These are phyloP conservation scores for Boechera stricta DNA, from an alignment of 345 rosid species.

Conservation along the genomic window DNA sequence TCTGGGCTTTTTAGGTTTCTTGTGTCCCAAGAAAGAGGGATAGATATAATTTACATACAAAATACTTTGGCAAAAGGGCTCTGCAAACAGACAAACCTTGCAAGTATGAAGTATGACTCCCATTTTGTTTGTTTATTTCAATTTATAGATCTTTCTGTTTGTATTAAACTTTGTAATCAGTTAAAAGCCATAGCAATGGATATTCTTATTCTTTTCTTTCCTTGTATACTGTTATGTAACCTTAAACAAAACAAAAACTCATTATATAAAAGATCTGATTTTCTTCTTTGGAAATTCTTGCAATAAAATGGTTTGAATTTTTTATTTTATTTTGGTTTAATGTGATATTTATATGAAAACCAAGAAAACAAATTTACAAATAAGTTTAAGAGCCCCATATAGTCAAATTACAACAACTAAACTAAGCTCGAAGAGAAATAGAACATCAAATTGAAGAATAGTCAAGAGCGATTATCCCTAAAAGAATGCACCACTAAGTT, in stretches of 20 bases:
- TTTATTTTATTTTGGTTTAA: too few species aligned
- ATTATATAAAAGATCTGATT: background rate
- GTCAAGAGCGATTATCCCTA: too few species aligned
- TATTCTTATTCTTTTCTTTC: background rate
- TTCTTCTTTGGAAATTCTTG: background rate
- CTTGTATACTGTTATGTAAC: background rate
- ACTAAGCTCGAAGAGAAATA: too few species aligned
- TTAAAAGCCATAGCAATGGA: slow-evolving; percentile 19
- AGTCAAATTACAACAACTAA: too few species aligned
- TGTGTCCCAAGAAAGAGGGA: slow-evolving; percentile 25
- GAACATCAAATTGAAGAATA: too few species aligned
- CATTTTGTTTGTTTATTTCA: slow-evolving; percentile 24
- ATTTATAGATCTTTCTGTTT: slow-evolving; percentile 9
- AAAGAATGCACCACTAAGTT: too few species aligned
- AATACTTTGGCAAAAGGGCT: background rate
- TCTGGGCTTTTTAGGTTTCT: slow-evolving; percentile 18
- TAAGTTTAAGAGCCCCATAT: too few species aligned
- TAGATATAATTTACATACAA: background rate
- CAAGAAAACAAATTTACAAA: too few species aligned
- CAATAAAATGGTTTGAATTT: background rate
- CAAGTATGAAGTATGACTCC: slow-evolving; percentile 3
- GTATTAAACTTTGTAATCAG: slow-evolving; percentile 10
- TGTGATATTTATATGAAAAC: too few species aligned
- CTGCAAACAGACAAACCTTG: background rate
- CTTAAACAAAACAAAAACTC: background rate